Evolutionary conservation across 108 stramenopile species (phyloP).

Genomic region (Aureococcus anophagefferens): DNA sequence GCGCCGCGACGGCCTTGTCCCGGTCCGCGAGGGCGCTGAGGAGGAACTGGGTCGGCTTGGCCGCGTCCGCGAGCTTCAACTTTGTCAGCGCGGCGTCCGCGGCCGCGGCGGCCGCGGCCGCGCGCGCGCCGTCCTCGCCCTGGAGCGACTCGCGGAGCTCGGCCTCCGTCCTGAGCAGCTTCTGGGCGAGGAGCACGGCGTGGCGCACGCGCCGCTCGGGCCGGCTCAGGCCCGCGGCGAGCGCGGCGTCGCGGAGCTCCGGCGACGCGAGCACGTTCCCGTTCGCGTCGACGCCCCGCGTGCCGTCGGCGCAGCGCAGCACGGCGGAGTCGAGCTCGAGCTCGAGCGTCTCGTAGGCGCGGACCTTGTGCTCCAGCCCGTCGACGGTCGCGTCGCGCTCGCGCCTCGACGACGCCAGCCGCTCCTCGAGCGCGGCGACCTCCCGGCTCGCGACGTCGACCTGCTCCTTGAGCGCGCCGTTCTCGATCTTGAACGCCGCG

Average conservation of each 20-base stretch:
- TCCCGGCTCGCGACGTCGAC: constrained; percentile 11
- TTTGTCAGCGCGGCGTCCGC: not conserved
- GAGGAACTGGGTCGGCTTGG: not conserved
- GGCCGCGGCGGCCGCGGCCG: not conserved
- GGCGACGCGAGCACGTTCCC: no score
- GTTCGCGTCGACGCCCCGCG: no score
- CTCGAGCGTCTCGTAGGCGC: constrained; percentile 21
- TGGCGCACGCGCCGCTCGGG: constrained; percentile 21
- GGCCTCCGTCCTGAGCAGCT: constrained; percentile 15
- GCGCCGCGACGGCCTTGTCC: not conserved
- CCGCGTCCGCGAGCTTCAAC: not conserved
- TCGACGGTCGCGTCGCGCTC: constrained; percentile 13
- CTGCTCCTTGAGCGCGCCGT: constrained; percentile 16
- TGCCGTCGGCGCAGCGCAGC: not conserved
- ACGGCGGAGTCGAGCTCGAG: constrained; percentile 23
- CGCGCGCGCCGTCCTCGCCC: constrained; percentile 1
- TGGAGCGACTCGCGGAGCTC: not conserved
- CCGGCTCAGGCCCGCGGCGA: constrained; percentile 2
- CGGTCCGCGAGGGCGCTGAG: not conserved
- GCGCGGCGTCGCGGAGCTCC: not conserved
- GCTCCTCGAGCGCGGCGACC: constrained; percentile 17
- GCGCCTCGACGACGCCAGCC: not conserved
- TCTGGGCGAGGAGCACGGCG: constrained; percentile 18
- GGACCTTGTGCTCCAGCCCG: constrained; percentile 2
- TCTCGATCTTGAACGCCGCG: constrained; percentile 5